A percentile compares a stretch with the other conserved stretches of the same genome.
Conservation (phyloP, 2,329 filamentous ascomycete species). For the Trichoderma atrobrunneum region DNA sequence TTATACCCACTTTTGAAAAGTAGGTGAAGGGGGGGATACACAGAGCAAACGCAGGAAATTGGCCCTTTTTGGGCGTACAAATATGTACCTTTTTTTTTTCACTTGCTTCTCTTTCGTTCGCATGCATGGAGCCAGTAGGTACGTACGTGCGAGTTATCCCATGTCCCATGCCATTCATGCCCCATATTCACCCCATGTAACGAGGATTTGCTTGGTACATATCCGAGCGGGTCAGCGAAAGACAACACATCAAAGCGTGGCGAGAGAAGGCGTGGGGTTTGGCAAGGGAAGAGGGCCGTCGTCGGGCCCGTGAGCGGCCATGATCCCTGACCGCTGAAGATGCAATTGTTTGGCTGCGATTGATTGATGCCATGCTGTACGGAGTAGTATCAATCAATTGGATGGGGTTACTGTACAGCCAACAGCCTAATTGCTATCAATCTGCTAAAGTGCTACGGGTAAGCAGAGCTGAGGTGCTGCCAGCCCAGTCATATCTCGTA, state of each 20-base stretch:
- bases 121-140: not conserved
- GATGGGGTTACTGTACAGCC: not conserved
- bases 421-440: not conserved
- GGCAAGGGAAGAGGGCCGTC: constrained; percentile 2
- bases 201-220: constrained; percentile 5
- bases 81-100: not conserved
- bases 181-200: not conserved
- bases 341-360: not conserved
- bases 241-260: constrained; percentile 20
- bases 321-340: constrained; percentile 15
- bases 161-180: not conserved
- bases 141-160: not conserved
- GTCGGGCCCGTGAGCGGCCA: constrained; percentile 3
- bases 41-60: constrained; percentile 7
- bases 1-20: constrained; percentile 8
- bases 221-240: constrained; percentile 7
- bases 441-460: not conserved
- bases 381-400: not conserved
- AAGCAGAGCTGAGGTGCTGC: not conserved
- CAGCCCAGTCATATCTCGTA: not conserved
- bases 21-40: constrained; percentile 15
- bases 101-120: not conserved
- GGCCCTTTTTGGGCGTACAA: not conserved
- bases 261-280: constrained; percentile 15
- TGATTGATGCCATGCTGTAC: not conserved